Evolutionary conservation across 23 red algal species (phyloP).

Genomic region (Rhodosorus marinus): DNA sequence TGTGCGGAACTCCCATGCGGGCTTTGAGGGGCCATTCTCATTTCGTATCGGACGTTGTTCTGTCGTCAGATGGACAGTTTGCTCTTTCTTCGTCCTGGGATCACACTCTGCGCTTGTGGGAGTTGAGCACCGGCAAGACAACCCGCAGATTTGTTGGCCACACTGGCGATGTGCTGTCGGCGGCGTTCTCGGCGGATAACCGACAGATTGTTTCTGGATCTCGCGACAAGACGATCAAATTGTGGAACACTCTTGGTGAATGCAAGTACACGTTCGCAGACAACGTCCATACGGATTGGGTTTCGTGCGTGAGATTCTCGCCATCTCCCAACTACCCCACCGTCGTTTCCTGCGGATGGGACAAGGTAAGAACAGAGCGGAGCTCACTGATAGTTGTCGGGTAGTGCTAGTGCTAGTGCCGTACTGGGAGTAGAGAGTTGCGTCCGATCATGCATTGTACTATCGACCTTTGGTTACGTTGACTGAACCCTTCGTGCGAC

Average conservation of each 20-base stretch:
- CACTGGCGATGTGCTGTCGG: slow-evolving; percentile 92
- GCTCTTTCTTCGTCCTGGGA: slow-evolving; percentile 97
- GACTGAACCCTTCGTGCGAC: too few species aligned
- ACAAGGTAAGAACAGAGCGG: too few species aligned
- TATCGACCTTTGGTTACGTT: too few species aligned
- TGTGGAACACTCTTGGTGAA: slow-evolving; percentile 98
- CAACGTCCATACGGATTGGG: slow-evolving; percentile 85
- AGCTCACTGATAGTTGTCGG: too few species aligned
- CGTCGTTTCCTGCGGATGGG: slow-evolving; percentile 98
- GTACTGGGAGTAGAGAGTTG: too few species aligned
- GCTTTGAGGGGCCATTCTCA: slow-evolving; percentile 73
- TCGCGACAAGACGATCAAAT: slow-evolving; percentile 94
- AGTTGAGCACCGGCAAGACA: slow-evolving; percentile 46
- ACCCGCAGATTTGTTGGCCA: slow-evolving; percentile 87
- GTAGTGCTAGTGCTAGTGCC: too few species aligned
- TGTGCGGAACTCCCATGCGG: slow-evolving; percentile 47
- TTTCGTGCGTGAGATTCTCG: slow-evolving; percentile 87
- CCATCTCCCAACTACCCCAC: slow-evolving; percentile 77
- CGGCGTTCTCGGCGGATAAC: slow-evolving; percentile 88
- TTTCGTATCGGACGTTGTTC: slow-evolving; percentile 87
- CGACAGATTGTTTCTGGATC: slow-evolving; percentile 93
- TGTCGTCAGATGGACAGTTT: slow-evolving; percentile 89
- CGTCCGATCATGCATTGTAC: too few species aligned
- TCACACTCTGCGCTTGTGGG: slow-evolving; percentile 84
- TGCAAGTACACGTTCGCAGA: slow-evolving; percentile 94